Evolutionary conservation across 2,329 filamentous ascomycete species (phyloP).

Genomic region (Anthostomella pinea): DNA sequence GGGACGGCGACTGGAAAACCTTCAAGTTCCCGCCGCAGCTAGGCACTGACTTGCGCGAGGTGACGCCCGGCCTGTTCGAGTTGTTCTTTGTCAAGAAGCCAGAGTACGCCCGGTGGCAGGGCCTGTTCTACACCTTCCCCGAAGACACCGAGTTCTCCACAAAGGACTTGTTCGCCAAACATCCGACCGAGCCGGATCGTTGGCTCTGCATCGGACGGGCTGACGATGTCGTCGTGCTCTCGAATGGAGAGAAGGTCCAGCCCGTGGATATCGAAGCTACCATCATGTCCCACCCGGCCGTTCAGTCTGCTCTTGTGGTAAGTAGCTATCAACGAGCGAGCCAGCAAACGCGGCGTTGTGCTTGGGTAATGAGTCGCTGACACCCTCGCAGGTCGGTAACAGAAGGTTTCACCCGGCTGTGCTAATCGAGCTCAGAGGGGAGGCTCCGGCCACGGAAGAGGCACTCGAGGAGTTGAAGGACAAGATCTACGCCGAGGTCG

Average conservation of each 20-base stretch:
- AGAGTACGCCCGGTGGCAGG: slow-evolving; percentile 21
- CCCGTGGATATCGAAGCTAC: slow-evolving; percentile 22
- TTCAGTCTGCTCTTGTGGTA: slow-evolving; percentile 22
- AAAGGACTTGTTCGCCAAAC: slow-evolving; percentile 21
- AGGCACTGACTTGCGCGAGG: slow-evolving; percentile 20
- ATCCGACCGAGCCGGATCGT: slow-evolving; percentile 19
- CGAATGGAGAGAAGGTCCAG: slow-evolving; percentile 23
- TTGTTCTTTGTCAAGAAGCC: slow-evolving; percentile 23
- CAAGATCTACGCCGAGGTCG: slow-evolving; percentile 20
- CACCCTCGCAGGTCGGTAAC: slow-evolving; percentile 8
- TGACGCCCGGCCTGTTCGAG: slow-evolving; percentile 19
- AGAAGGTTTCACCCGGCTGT: slow-evolving; percentile 21
- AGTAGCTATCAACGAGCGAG: no score
- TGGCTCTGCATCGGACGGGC: slow-evolving; percentile 23
- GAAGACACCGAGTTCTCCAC: slow-evolving; percentile 21
- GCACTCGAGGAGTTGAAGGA: slow-evolving; percentile 16
- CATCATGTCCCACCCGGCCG: slow-evolving; percentile 16
- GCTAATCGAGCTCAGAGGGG: slow-evolving; percentile 16
- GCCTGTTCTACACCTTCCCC: slow-evolving; percentile 24
- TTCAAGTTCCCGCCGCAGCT: slow-evolving; percentile 23
- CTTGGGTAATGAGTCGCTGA: not conserved
- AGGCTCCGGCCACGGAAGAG: slow-evolving; percentile 9
- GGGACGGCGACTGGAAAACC: slow-evolving; percentile 21
- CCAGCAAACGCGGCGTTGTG: not conserved
- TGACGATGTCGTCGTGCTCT: slow-evolving; percentile 23